phyloP scores from a whole-genome alignment of 805 yeast genomes.

The Suhomyces kilbournensis region DNA sequence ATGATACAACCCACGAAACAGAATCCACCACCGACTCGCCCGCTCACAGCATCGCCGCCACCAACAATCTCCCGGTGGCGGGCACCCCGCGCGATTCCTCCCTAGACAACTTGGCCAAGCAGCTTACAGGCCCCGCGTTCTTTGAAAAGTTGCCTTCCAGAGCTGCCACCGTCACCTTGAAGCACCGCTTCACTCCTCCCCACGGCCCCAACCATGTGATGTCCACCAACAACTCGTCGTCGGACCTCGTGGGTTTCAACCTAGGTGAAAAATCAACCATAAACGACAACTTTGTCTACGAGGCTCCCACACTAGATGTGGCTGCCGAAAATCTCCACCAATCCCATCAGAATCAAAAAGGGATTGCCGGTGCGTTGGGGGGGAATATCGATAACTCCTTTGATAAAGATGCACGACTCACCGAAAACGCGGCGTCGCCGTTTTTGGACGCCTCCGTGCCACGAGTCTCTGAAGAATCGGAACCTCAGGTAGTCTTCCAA shows the following conservation, averaged over 20 bases:
- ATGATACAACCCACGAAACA: not conserved
- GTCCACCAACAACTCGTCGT: constrained; percentile 23
- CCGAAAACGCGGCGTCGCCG: constrained; percentile 9
- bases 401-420: constrained; percentile 11
- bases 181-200: constrained; percentile 10
- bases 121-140: constrained; percentile 31
- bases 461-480: not conserved
- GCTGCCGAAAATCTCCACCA: not conserved
- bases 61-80: not conserved
- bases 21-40: constrained; percentile 7
- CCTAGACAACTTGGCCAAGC: constrained; percentile 40
- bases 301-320: constrained; percentile 10
- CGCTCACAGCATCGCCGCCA: not conserved
- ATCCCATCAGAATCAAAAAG: not conserved
- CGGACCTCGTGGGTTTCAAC: constrained; percentile 20
- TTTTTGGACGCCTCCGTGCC: constrained; percentile 4
- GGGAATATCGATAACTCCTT: constrained; percentile 21
- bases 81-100: constrained; percentile 11
- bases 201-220: not conserved
- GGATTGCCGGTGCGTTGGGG: constrained; percentile 3
- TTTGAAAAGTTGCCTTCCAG: constrained; percentile 40
- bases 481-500: constrained; percentile 18
- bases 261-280: constrained; percentile 18
- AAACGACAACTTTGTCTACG: constrained; percentile 32
- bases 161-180: constrained; percentile 22